Conservation (phyloP, 805 yeast species). For the Candida boleticola region DNA sequence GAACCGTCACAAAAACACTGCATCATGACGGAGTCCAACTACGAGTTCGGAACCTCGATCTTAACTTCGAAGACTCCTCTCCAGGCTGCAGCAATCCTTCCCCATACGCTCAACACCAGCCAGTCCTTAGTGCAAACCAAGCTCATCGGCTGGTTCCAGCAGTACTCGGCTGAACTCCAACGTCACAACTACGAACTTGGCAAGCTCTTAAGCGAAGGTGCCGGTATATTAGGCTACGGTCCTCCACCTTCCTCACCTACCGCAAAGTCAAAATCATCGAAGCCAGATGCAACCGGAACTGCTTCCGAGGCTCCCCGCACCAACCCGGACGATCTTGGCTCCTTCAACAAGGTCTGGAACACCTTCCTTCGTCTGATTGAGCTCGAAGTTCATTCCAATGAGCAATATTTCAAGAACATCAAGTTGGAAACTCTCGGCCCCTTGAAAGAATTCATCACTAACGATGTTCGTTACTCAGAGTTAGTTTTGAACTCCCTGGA, state of each 20-base stretch:
- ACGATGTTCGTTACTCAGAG: slow-evolving; percentile 55
- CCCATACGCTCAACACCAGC: slow-evolving; percentile 31
- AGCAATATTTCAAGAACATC: slow-evolving; percentile 44
- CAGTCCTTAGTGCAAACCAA: slow-evolving; percentile 26
- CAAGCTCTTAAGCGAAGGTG: slow-evolving; percentile 55
- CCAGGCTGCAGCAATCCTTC: slow-evolving; percentile 39
- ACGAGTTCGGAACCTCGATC: slow-evolving; percentile 32
- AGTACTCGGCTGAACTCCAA: slow-evolving; percentile 17
- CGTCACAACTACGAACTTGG: slow-evolving; percentile 56
- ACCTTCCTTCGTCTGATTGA: slow-evolving; percentile 49
- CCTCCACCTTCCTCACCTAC: slow-evolving; percentile 45
- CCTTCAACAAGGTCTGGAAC: slow-evolving; percentile 44
- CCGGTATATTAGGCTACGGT: slow-evolving; percentile 46
- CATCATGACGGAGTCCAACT: slow-evolving; percentile 9
- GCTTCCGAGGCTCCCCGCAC: slow-evolving; percentile 7
- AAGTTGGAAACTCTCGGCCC: slow-evolving; percentile 56
- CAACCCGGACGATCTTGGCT: slow-evolving; percentile 35
- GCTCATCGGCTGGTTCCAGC: slow-evolving; percentile 33
- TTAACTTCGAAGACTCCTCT: slow-evolving; percentile 42
- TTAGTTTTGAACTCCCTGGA: slow-evolving; percentile 48
- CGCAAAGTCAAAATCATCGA: slow-evolving; percentile 24
- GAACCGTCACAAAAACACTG: background rate
- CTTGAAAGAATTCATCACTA: slow-evolving; percentile 50
- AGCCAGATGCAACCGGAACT: slow-evolving; percentile 21
- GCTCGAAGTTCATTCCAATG: slow-evolving; percentile 47